Conservation (phyloP, 2,329 filamentous ascomycete species). For the Penicillium paneum region DNA sequence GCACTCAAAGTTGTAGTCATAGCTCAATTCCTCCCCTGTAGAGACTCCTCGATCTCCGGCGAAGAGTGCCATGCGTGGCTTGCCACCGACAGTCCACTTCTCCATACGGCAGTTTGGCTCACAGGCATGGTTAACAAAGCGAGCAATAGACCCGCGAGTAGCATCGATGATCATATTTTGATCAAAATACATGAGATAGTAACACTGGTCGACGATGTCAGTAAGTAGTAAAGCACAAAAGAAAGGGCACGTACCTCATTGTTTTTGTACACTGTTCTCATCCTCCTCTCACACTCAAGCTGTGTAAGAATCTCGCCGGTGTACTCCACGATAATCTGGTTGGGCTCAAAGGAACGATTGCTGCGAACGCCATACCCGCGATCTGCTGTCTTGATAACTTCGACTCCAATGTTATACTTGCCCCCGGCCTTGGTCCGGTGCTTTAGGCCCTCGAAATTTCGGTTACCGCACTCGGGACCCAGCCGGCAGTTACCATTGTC, state of each 20-base stretch:
- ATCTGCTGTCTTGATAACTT: constrained; percentile 86
- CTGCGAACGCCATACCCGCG: constrained; percentile 88
- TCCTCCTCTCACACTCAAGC: constrained; percentile 85
- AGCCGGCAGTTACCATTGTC: constrained; percentile 84
- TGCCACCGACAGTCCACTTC: constrained; percentile 92
- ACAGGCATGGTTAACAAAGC: constrained; percentile 98
- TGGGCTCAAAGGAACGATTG: constrained; percentile 79
- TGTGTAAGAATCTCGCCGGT: constrained; percentile 97
- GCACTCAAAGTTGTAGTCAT: constrained; percentile 77
- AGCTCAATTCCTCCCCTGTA: constrained; percentile 94
- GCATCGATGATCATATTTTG: constrained; percentile 99
- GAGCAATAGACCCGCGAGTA: constrained; percentile 89
- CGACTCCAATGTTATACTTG: constrained; percentile 87
- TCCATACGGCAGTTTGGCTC: constrained; percentile 96
- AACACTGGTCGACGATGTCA: constrained; percentile 61
- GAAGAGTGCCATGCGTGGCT: constrained; percentile 94
- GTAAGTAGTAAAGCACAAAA: background rate
- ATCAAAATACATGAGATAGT: constrained; percentile 98
- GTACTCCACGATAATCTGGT: constrained; percentile 98
- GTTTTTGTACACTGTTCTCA: constrained; percentile 90
- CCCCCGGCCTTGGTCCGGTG: constrained; percentile 73
- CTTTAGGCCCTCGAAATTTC: constrained; percentile 77
- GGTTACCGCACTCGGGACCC: constrained; percentile 77
- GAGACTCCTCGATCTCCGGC: constrained; percentile 84
- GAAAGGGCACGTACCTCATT: constrained; percentile 65